These are phyloP conservation scores for Penicillium manginii DNA, from an alignment of 495 filamentous ascomycete species.

Conservation along the genomic window DNA sequence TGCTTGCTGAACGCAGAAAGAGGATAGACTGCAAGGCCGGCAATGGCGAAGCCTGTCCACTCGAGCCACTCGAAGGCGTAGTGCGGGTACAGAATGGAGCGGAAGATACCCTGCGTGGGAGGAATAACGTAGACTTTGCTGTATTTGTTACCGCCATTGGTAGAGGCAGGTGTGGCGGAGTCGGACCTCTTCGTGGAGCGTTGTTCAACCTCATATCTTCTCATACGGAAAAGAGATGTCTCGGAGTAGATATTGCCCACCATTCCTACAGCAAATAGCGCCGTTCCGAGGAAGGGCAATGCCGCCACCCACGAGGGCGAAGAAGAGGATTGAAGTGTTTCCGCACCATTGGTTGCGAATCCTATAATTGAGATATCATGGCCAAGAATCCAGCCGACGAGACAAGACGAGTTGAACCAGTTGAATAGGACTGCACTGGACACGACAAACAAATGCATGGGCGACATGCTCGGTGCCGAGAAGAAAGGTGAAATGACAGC, in stretches of 20 bases:
- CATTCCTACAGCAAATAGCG: constrained; percentile 70
- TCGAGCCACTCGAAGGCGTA: constrained; percentile 96
- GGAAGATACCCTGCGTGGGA: constrained; percentile 81
- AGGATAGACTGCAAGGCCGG: constrained; percentile 45
- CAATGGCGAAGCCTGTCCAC: constrained; percentile 86
- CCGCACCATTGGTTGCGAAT: constrained; percentile 12
- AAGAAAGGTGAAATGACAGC: constrained; percentile 77
- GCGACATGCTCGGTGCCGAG: constrained; percentile 88
- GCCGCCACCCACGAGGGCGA: constrained; percentile 2
- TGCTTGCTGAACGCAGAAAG: constrained; percentile 12
- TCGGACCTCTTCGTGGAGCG: constrained; percentile 50
- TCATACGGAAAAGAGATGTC: constrained; percentile 60
- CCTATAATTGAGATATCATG: constrained; percentile 41
- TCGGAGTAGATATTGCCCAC: constrained; percentile 78
- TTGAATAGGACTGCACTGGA: constrained; percentile 69
- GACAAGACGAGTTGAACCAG: constrained; percentile 70
- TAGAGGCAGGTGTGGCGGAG: constrained; percentile 25
- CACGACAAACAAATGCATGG: constrained; percentile 72
- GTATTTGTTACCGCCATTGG: constrained; percentile 32
- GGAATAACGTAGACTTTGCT: constrained; percentile 93
- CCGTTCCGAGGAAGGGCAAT: constrained; percentile 48
- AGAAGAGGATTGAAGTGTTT: constrained; percentile 6
- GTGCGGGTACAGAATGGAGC: constrained; percentile 83
- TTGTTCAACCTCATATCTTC: constrained; percentile 53
- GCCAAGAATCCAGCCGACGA: constrained; percentile 77